Evolutionary conservation across 2,329 filamentous ascomycete genomes (phyloP).

Genomic region (Aspergillus sp.): DNA sequence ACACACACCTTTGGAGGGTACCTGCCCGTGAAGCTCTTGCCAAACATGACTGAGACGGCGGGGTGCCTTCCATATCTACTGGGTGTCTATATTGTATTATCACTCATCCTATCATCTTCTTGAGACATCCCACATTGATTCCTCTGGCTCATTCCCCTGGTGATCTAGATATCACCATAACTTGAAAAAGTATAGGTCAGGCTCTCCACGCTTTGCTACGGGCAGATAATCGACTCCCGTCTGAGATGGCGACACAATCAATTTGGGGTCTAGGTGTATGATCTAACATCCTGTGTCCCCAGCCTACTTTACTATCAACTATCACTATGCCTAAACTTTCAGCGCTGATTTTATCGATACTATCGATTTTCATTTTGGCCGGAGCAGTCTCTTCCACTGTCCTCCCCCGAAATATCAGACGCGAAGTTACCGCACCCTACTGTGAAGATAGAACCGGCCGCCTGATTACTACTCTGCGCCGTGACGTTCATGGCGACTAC

Average conservation of each 20-base stretch:
- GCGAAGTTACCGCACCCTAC: neutral
- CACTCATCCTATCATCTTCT: neutral
- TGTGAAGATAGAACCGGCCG: neutral
- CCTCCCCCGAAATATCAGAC: neutral
- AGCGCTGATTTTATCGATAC: neutral
- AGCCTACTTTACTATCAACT: neutral
- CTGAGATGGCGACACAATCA: neutral
- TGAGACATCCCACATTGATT: neutral
- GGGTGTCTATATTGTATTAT: neutral
- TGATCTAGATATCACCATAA: neutral
- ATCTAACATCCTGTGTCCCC: neutral
- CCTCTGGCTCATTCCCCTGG: no score
- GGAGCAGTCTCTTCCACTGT: neutral
- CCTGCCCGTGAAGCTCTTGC: neutral
- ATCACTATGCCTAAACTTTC: constrained; percentile 3
- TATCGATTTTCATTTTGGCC: neutral
- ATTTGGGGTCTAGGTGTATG: neutral
- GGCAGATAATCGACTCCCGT: neutral
- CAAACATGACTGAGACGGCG: neutral
- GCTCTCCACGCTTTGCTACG: neutral
- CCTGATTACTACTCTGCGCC: neutral
- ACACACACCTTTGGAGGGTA: no score
- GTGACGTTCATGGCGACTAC: neutral
- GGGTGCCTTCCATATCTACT: neutral
- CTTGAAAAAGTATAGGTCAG: neutral